Evolutionary conservation across 345 rosid genomes (phyloP).

Genomic region (Linum trigynum): DNA sequence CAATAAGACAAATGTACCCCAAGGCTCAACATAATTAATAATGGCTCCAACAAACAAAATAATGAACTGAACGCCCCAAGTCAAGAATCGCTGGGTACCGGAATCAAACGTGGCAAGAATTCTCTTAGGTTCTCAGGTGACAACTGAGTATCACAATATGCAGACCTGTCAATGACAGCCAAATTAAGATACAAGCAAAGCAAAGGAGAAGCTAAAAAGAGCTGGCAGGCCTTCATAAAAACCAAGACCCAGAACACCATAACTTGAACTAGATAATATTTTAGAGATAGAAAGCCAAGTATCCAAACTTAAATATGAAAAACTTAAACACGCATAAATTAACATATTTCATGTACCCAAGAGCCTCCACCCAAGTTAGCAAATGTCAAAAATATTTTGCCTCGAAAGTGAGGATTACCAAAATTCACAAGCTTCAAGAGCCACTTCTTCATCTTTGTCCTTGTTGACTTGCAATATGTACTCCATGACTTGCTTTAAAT

Average conservation of each 20-base stretch:
- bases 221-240: not conserved
- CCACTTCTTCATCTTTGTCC: constrained; percentile 83
- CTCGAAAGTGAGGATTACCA: constrained; percentile 43
- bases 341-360: not conserved
- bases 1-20: constrained; percentile 1
- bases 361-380: not conserved
- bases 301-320: not conserved
- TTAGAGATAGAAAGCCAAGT: not conserved
- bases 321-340: too few relatives aligned
- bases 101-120: constrained; percentile 71
- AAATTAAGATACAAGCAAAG: constrained; percentile 6
- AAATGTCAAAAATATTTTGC: constrained; percentile 6
- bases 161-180: constrained; percentile 55
- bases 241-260: not conserved
- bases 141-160: constrained; percentile 77
- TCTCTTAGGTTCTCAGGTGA: constrained; percentile 73
- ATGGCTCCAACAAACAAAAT: not conserved
- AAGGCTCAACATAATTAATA: not conserved
- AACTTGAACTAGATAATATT: not conserved
- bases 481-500: constrained; percentile 66
- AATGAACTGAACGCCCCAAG: constrained; percentile 2
- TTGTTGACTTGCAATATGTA: constrained; percentile 89
- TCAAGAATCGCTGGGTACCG: constrained; percentile 34
- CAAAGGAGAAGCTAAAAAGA: not conserved
- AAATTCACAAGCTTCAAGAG: constrained; percentile 96